Evolutionary conservation across 352 stramenopile species (phyloP).

Genomic region (Phytophthora rubi): DNA sequence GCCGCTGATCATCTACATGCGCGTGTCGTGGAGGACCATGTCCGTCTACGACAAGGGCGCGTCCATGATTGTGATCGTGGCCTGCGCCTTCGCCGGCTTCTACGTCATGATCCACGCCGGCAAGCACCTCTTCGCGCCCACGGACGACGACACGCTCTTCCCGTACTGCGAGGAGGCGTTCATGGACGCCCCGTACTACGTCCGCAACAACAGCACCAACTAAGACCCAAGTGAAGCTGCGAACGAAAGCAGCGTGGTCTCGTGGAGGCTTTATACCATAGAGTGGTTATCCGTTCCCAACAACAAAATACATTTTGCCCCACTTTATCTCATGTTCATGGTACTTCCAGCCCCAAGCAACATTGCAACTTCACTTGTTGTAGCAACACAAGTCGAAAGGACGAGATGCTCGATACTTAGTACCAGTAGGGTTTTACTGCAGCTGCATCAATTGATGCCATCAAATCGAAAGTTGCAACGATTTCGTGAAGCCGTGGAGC

Average conservation of each 20-base stretch:
- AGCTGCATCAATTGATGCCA: no score
- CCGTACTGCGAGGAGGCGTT: conserved; percentile 52
- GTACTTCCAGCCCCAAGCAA: no score
- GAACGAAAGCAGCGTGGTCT: not conserved
- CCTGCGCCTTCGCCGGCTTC: conserved; percentile 47
- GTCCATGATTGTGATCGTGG: conserved; percentile 37
- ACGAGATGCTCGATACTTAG: no score
- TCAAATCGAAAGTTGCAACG: no score
- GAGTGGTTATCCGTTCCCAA: conserved; percentile 3
- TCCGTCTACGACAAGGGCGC: conserved; percentile 49
- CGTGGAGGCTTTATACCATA: conserved; percentile 3
- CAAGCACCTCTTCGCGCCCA: conserved; percentile 50
- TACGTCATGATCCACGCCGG: conserved; percentile 52
- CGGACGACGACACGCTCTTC: conserved; percentile 37
- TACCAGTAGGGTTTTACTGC: no score
- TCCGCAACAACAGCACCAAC: conserved; percentile 24
- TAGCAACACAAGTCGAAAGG: no score
- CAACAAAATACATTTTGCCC: not conserved
- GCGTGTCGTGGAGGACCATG: conserved; percentile 38
- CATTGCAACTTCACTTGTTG: no score
- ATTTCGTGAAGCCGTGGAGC: no score
- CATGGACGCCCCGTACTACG: conserved; percentile 48
- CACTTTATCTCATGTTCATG: not conserved
- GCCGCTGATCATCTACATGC: conserved; percentile 52
- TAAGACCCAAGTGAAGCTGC: conserved; percentile 8